Percentiles rank a stretch among this genome's conserved stretches.
phyloP scores from a whole-genome alignment of 345 rosid species.

The Clausena lansium region DNA sequence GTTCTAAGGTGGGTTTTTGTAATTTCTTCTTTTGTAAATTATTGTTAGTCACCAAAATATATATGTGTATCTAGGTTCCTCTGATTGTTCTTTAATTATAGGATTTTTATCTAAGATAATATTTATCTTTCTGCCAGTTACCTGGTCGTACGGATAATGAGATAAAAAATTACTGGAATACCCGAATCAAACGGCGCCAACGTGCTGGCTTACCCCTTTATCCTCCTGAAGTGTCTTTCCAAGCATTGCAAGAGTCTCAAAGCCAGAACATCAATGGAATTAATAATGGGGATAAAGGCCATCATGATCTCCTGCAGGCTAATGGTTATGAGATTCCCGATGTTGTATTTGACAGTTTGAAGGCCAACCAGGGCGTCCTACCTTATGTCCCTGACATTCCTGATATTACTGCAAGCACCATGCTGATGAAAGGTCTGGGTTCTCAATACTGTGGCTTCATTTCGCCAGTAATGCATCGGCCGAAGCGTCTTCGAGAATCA shows the following conservation, averaged over 20 bases:
- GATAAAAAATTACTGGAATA: slow-evolving; percentile 99
- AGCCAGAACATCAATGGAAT: slow-evolving; percentile 33
- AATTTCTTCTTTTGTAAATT: background rate
- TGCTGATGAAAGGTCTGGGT: slow-evolving; percentile 62
- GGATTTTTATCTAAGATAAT: background rate
- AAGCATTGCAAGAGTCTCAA: slow-evolving; percentile 58
- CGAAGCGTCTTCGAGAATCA: slow-evolving; percentile 63
- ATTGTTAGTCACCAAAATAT: background rate
- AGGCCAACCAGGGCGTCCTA: slow-evolving; percentile 44
- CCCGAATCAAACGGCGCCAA: slow-evolving; percentile 87
- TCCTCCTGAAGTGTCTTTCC: slow-evolving; percentile 73
- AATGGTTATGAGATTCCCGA: slow-evolving; percentile 59
- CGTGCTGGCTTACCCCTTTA: slow-evolving; percentile 97
- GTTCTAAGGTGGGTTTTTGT: background rate
- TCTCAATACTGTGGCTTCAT: slow-evolving; percentile 55
- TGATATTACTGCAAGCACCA: slow-evolving; percentile 49
- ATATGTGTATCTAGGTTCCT: background rate
- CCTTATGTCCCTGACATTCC: slow-evolving; percentile 65
- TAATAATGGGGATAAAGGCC: slow-evolving; percentile 45
- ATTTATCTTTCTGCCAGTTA: slow-evolving; percentile 44
- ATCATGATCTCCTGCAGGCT: slow-evolving; percentile 53
- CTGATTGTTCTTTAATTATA: background rate
- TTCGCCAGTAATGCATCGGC: slow-evolving; percentile 48
- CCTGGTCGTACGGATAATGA: slow-evolving; percentile 99
- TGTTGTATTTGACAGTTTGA: slow-evolving; percentile 64